phyloP scores from a whole-genome alignment of 495 filamentous ascomycete species.

The Aspergillus ellipticus region DNA sequence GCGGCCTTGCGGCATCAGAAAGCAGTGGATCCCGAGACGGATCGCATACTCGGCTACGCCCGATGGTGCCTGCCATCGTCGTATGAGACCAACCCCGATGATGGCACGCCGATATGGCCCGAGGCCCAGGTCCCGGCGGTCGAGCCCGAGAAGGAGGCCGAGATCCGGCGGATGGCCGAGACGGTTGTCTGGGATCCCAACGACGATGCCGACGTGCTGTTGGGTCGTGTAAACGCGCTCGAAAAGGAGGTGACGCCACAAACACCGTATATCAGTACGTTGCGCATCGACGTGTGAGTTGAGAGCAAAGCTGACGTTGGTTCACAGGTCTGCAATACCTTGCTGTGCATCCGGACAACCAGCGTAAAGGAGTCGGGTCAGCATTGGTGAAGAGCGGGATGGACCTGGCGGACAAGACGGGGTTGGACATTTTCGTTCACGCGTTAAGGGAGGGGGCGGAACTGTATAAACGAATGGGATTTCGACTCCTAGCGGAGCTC shows the following conservation, averaged over 20 bases:
- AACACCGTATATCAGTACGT: slow-evolving; percentile 20
- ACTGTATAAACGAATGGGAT: slow-evolving; percentile 28
- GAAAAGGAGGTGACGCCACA: slow-evolving; percentile 9
- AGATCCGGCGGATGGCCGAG: slow-evolving; percentile 11
- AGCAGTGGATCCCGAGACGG: slow-evolving; percentile 21
- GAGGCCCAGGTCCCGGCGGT: slow-evolving; percentile 9
- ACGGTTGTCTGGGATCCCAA: slow-evolving; percentile 16
- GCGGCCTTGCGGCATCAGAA: slow-evolving; percentile 25
- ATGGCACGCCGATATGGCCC: slow-evolving; percentile 10
- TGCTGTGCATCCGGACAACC: slow-evolving; percentile 30
- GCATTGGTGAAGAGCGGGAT: slow-evolving; percentile 26
- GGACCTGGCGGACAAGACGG: slow-evolving; percentile 23
- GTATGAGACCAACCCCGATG: slow-evolving; percentile 1
- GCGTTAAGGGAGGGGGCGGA: slow-evolving; percentile 21
- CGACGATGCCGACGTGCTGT: slow-evolving; percentile 9
- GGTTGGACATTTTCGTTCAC: slow-evolving; percentile 23
- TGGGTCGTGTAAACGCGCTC: background rate
- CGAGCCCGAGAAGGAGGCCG: slow-evolving; percentile 12
- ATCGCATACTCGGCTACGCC: slow-evolving; percentile 25
- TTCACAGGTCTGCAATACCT: slow-evolving; percentile 24
- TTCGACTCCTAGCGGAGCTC: slow-evolving; percentile 18
- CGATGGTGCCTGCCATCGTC: slow-evolving; percentile 23
- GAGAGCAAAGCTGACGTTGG: background rate
- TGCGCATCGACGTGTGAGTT: too few relatives aligned
- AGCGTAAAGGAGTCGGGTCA: slow-evolving; percentile 26